These are phyloP conservation scores for Melanomma pulvis-pyrius DNA, from an alignment of 495 filamentous ascomycete species.

Conservation along the genomic window DNA sequence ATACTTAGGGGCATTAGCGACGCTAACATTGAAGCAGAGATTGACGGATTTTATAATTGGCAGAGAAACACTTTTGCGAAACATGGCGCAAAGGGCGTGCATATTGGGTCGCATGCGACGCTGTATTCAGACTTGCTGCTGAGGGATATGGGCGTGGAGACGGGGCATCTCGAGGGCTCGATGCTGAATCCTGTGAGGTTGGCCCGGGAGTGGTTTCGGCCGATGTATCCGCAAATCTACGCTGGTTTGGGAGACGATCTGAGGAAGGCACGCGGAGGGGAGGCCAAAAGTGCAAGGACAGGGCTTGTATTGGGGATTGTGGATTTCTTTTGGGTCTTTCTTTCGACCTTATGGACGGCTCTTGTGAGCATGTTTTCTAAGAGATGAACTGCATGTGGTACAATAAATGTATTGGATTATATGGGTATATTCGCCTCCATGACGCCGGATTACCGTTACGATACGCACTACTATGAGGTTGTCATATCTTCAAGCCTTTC, in stretches of 20 bases:
- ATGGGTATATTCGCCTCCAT: no score
- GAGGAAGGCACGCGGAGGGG: background rate
- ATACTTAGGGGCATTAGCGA: no score
- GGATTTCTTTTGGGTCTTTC: background rate
- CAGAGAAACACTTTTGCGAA: constrained; percentile 6
- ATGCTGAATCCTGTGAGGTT: background rate
- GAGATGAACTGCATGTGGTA: no score
- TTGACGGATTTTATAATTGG: constrained; percentile 16
- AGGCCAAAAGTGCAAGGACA: background rate
- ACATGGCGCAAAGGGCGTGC: constrained; percentile 15
- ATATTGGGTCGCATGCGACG: constrained; percentile 20
- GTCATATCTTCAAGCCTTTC: no score
- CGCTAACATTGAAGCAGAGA: constrained; percentile 4
- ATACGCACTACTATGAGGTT: no score
- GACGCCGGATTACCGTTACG: no score
- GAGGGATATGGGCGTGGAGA: constrained; percentile 4
- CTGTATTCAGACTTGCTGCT: constrained; percentile 11
- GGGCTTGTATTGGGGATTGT: background rate
- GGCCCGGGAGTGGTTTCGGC: constrained; percentile 9
- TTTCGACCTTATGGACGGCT: background rate
- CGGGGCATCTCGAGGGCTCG: constrained; percentile 3
- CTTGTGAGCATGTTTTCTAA: background rate
- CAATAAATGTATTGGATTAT: no score
- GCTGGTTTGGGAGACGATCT: background rate
- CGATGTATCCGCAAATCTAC: constrained; percentile 21